Conservation (phyloP, 257 asterid species). For the Petunia axillaris region DNA sequence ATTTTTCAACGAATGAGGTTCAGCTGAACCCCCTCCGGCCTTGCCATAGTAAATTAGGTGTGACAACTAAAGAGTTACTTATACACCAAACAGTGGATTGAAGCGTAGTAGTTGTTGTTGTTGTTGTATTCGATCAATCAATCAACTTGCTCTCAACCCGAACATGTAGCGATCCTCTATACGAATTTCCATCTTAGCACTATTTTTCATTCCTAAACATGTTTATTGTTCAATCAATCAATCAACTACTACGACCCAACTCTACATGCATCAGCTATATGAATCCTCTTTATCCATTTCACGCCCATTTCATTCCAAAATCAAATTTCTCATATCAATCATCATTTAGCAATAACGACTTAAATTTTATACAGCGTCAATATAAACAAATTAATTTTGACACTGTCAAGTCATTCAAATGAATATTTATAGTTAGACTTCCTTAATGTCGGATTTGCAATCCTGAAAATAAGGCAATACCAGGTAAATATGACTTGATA, state of each 20-base stretch:
- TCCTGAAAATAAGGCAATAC: no score
- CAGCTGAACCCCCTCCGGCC: no score
- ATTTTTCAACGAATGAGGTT: no score
- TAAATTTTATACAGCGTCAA: not conserved
- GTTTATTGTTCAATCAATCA: not conserved
- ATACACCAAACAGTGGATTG: no score
- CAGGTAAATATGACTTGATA: no score
- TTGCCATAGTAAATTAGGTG: no score
- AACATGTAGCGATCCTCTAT: not conserved
- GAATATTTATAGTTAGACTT: no score
- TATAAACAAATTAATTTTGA: no score
- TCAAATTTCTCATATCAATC: not conserved
- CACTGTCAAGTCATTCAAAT: no score
- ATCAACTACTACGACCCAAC: not conserved
- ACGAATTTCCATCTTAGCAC: not conserved
- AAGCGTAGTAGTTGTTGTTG: no score
- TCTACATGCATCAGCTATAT: not conserved
- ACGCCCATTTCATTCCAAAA: not conserved
- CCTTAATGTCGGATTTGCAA: no score
- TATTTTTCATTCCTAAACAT: not conserved
- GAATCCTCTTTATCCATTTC: not conserved
- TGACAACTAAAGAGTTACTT: no score
- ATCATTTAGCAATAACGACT: not conserved
- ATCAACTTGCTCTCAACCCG: not conserved
- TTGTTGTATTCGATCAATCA: not conserved